Conservation (phyloP, 352 stramenopile genomes). For the Phytophthora podocarpi region DNA sequence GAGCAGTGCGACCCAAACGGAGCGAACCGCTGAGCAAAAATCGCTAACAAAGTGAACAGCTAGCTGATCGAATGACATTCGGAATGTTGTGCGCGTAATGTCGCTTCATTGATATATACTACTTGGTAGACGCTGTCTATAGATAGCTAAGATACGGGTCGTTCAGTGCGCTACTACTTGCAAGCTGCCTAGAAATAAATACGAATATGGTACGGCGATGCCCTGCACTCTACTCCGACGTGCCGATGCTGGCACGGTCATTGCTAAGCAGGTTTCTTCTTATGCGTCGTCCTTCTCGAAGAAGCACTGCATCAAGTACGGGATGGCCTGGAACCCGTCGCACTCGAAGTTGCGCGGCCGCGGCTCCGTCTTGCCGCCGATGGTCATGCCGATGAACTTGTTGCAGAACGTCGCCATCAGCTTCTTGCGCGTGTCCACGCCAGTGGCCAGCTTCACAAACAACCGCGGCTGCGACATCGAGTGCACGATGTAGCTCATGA, state of each 20-base stretch:
- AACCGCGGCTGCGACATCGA: slow-evolving; percentile 55
- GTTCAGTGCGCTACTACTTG: background rate
- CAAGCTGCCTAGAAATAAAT: slow-evolving; percentile 19
- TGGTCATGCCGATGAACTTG: slow-evolving; percentile 48
- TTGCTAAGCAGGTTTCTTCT: too few relatives aligned
- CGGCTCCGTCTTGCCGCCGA: slow-evolving; percentile 35
- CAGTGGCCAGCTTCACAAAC: slow-evolving; percentile 47
- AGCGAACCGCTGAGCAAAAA: too few relatives aligned
- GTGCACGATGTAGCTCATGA: slow-evolving; percentile 62
- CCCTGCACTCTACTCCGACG: too few relatives aligned
- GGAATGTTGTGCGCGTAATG: too few relatives aligned
- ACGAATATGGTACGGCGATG: slow-evolving; percentile 5
- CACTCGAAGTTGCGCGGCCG: slow-evolving; percentile 37
- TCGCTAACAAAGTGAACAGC: too few relatives aligned
- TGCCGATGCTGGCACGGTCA: too few relatives aligned
- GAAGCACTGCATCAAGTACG: slow-evolving; percentile 51
- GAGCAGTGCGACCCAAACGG: too few relatives aligned
- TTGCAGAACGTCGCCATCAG: slow-evolving; percentile 56
- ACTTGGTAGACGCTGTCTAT: too few relatives aligned
- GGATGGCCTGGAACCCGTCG: slow-evolving; percentile 46
- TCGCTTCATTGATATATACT: slow-evolving; percentile 13
- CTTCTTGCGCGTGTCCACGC: slow-evolving; percentile 45
- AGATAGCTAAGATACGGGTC: too few relatives aligned
- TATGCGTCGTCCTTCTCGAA: slow-evolving; percentile 34
- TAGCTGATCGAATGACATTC: too few relatives aligned